Base-by-base conservation (phyloP, 768 basidiomycete species). In the Lactarius sp. region DNA sequence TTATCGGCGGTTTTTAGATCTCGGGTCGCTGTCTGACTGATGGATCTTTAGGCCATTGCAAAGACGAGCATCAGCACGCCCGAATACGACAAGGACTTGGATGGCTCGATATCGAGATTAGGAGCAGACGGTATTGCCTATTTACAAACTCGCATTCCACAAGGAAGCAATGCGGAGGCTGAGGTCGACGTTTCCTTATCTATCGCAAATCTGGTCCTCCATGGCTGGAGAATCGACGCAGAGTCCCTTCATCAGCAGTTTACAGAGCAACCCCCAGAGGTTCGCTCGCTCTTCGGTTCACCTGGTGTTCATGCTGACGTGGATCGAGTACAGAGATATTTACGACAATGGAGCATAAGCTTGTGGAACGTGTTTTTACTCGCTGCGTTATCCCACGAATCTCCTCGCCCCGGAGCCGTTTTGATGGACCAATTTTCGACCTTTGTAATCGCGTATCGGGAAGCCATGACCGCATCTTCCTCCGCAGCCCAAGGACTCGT, bases 361-460 rank as follows among this genome's bases (percentile, higher is more conserved):
- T 76, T 81, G 2, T 92, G 89, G 89, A 88, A 86, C 69, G 71
- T 87, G 39, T 70, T 92, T 20, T 72, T 80, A 0, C 72, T 90
- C 18, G 78, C 81, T 1, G 82, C 82, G 0, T 73, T 90, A 42
- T 72, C 78, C 6, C 59, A 59, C 22, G 64, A 78, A 77, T 62
- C 69, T 70, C 34, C 74, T 71, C 13, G 70, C 71, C 46, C 77
- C 62, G 66, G 82, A 71, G 73, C 74, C 64, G 56, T 79, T 36
- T 70, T 92, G 16, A 78, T 84, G 65, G 70, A 75, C 14, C 77
- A 85, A 64, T 77, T 90, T 41, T 64, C 76, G 10, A 71, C 74
- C 12, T 90, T 88, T 69, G 75, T 80, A 14, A 63, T 68, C 27
- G 71, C 75, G 3, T 85, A 86, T 69, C 77, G 78, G 66, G 72